phyloP scores from a whole-genome alignment of 768 basidiomycete species.

The Boletus patriciae region DNA sequence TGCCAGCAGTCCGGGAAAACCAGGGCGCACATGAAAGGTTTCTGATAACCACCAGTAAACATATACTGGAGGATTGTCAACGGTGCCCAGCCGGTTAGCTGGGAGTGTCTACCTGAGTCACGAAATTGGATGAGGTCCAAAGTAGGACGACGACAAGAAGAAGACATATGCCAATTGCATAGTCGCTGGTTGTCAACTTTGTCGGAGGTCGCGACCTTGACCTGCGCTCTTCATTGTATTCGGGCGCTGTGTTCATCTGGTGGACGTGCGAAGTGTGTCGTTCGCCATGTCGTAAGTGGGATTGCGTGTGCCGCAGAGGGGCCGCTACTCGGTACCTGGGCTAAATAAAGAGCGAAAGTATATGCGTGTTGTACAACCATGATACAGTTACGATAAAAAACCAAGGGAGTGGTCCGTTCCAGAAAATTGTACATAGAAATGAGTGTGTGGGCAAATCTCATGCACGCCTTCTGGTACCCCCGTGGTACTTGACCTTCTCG shows the following conservation, averaged over 20 bases:
- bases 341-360: neutral
- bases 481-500: slow-evolving; percentile 82
- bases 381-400: slow-evolving; percentile 3
- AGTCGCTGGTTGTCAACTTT: slow-evolving; percentile 33
- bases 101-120: slow-evolving; percentile 62
- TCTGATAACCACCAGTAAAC: slow-evolving; percentile 72
- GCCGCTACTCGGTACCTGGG: neutral
- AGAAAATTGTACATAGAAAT: slow-evolving; percentile 2
- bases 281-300: neutral
- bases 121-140: slow-evolving; percentile 88
- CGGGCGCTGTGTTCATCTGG: slow-evolving; percentile 20
- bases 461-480: slow-evolving; percentile 32
- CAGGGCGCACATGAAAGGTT: slow-evolving; percentile 76
- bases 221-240: slow-evolving; percentile 12
- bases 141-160: slow-evolving; percentile 76
- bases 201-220: slow-evolving; percentile 8
- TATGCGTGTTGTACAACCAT: neutral
- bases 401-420: neutral
- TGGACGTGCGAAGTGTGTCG: neutral
- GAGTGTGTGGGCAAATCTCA: slow-evolving; percentile 1
- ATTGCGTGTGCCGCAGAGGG: neutral
- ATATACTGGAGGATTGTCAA: slow-evolving; percentile 39
- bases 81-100: neutral
- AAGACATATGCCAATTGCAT: slow-evolving; percentile 61
- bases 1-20: neutral